Conservation (phyloP, 83 land plant species). For the Thuja plicata region DNA sequence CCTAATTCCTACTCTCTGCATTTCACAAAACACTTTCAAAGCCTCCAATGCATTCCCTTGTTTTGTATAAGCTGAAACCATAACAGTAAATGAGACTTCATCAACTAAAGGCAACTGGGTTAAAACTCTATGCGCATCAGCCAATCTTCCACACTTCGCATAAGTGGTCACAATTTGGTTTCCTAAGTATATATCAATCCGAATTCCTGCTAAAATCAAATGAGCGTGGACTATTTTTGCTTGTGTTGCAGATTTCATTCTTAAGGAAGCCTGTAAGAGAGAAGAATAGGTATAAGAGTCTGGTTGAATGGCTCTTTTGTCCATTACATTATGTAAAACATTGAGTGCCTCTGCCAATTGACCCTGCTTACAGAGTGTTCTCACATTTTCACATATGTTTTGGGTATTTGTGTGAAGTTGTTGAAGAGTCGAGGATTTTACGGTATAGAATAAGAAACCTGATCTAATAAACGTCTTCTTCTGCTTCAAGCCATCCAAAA, state of each 20-base stretch:
- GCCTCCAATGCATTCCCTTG: constrained; percentile 35
- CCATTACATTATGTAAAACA: not conserved
- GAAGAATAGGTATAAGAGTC: not conserved
- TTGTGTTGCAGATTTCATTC: not conserved
- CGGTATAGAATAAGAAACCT: not conserved
- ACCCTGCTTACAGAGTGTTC: not conserved
- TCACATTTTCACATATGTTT: not conserved
- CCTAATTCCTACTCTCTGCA: constrained; percentile 18
- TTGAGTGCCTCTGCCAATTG: not conserved
- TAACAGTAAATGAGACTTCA: constrained; percentile 59
- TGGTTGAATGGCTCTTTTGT: not conserved
- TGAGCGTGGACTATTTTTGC: not conserved
- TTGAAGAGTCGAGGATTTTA: not conserved
- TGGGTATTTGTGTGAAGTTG: not conserved
- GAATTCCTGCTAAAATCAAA: constrained; percentile 1
- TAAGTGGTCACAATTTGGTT: not conserved
- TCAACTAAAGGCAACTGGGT: constrained; percentile 52
- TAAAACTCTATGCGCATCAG: constrained; percentile 47
- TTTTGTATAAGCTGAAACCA: constrained; percentile 54
- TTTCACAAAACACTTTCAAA: constrained; percentile 33
- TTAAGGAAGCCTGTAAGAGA: not conserved
- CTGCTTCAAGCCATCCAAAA: not conserved
- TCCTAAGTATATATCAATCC: not conserved
- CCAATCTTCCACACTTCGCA: constrained; percentile 35
- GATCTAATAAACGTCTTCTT: not conserved